Base-by-base conservation (phyloP, 805 yeast genomes). In the Suhomyces kilbournensis region DNA sequence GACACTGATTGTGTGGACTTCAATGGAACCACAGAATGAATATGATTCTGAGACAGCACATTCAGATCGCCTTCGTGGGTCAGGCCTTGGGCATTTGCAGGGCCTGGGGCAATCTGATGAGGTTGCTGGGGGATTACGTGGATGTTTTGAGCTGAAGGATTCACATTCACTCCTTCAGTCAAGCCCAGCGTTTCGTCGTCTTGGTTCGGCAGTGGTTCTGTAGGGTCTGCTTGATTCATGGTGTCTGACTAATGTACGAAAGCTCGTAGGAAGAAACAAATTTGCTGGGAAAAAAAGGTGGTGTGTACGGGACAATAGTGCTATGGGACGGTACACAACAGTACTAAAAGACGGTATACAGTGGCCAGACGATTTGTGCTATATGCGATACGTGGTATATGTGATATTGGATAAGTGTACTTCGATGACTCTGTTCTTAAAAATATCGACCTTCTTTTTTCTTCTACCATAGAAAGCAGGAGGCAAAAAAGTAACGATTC, bases 1-100 rank as follows among this genome's bases (percentile, higher is more conserved):
- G 75, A 69, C 17, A 72, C 77, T 14, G 65, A 54, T 44, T 56
- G 58, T 38, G 40, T 22, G 19, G 55, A 34, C 14, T 39, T 48
- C 10, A 51, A 20, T 19, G 54, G 52, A 12, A 40, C 20, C 19
- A 45, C 50, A 32, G 46, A 44, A 15, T 52, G 54, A 34, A 48
- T 34, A 20, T 45, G 49, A 7, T 9, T 39, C 9, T 38, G 42
- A 8, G 42, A 38, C 42, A 38, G 20, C 40, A 35, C 17, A 35
- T 28, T 32, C 35, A 19, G 42, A 38, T 17, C 23, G 23, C 14
- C 42, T n/a, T 35, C 20, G 20, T 35, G 40, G 22, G 20, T 34
- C 40, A 35, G 40, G 28, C 8, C 28, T 8, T 8, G 28, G 32
- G 32, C 6, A 28, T 10, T 12, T 28, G 32, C 12, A 10, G 14